Evolutionary conservation across 768 basidiomycete genomes (phyloP).

Genomic region (Grammothele lineata): DNA sequence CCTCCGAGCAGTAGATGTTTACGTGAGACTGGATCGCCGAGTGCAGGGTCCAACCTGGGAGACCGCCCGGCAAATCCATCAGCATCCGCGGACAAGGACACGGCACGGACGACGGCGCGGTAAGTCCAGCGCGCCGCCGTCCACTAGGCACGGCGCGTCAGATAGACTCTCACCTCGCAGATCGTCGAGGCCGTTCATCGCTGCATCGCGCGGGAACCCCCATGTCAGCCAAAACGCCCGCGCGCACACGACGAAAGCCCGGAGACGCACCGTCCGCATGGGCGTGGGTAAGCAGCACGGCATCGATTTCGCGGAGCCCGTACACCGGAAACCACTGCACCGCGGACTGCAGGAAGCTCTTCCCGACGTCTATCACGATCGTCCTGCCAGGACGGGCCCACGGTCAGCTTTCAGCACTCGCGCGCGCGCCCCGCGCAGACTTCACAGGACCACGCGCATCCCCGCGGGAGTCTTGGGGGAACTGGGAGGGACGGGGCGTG

Average conservation of each 20-base stretch:
- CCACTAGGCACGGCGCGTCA: not conserved
- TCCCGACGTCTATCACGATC: conserved; percentile 80
- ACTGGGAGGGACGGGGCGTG: not conserved
- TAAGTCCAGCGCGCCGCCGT: too few species aligned
- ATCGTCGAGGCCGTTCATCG: conserved; percentile 90
- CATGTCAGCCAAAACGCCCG: not conserved
- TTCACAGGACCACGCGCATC: too few species aligned
- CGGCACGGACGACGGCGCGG: too few species aligned
- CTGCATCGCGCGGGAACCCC: conserved; percentile 30
- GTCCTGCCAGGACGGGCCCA: conserved; percentile 40
- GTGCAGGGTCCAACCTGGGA: conserved; percentile 69
- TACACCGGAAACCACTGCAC: conserved; percentile 65
- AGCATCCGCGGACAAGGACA: too few species aligned
- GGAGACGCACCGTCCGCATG: conserved; percentile 77
- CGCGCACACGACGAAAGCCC: too few species aligned
- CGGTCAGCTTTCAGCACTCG: not conserved
- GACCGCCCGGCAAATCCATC: too few species aligned
- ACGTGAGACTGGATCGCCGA: conserved; percentile 65
- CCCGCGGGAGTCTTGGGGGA: not conserved
- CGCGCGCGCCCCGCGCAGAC: not conserved
- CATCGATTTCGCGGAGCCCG: conserved; percentile 66
- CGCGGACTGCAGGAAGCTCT: conserved; percentile 66
- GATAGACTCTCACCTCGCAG: conserved; percentile 54
- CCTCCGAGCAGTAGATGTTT: conserved; percentile 66
- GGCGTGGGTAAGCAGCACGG: conserved; percentile 80